A percentile compares a stretch with the other conserved stretches of the same genome.
Evolutionary conservation across 192 early-diverging fungal species (phyloP).

Genomic region (Spinellus fusiger): DNA sequence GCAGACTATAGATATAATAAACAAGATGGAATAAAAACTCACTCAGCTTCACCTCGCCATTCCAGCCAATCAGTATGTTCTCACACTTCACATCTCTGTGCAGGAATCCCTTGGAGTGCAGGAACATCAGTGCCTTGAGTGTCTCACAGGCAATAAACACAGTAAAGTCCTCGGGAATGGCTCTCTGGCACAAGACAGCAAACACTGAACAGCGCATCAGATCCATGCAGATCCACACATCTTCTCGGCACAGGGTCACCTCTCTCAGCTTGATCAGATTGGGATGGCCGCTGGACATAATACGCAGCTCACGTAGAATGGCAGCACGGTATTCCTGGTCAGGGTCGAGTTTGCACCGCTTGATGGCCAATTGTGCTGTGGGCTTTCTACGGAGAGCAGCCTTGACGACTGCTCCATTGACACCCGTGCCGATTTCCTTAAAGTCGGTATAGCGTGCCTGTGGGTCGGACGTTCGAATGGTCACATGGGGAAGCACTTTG

Average conservation of each 20-base stretch:
- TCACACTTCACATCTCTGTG: constrained; percentile 46
- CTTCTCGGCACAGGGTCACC: constrained; percentile 25
- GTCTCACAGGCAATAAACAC: constrained; percentile 35
- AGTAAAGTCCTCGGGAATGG: constrained; percentile 36
- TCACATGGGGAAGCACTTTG: constrained; percentile 15
- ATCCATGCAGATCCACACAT: constrained; percentile 39
- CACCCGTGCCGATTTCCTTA: constrained; percentile 30
- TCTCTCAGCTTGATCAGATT: constrained; percentile 35
- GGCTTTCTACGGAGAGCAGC: constrained; percentile 23
- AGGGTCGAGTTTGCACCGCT: constrained; percentile 32
- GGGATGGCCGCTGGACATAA: constrained; percentile 31
- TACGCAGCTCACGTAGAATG: constrained; percentile 34
- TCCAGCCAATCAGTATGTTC: constrained; percentile 36
- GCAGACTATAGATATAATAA: neutral
- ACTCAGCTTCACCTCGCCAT: constrained; percentile 42
- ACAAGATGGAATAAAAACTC: constrained; percentile 5
- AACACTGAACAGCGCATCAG: constrained; percentile 38
- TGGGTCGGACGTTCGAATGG: constrained; percentile 20
- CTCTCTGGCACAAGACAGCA: constrained; percentile 32
- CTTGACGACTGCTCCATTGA: constrained; percentile 33
- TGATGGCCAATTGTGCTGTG: constrained; percentile 30
- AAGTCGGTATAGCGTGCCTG: constrained; percentile 16
- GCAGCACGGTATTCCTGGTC: constrained; percentile 38
- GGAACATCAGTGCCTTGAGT: constrained; percentile 29
- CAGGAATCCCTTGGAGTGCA: constrained; percentile 35